Base-by-base conservation (phyloP, 2,329 filamentous ascomycete species). In the Aspergillus bombycis region DNA sequence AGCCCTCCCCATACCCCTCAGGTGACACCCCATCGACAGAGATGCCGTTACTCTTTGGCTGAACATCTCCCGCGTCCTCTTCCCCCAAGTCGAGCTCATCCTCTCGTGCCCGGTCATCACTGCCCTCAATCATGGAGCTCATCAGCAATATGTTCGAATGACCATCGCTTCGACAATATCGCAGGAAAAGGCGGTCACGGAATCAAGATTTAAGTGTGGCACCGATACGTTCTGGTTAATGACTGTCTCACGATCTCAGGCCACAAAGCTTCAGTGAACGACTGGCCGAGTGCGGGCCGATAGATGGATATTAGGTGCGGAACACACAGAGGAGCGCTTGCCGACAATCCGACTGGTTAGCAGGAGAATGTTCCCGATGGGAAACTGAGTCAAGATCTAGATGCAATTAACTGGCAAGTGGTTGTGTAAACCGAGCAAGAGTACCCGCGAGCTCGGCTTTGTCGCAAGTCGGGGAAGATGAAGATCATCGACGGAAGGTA, bases 41-140 rank as follows among this genome's bases (percentile, higher is more conserved):
- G 54, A 64, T 63, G 38, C 72, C 71, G 61, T 75, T 74, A 58
- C 72, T 72, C 53, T 73, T 69, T 58, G 69, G 64, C 62, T 70
- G 68, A 64, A 65, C 62, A 67, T 70, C 62, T 72, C 78, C 70
- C 62, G 77, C 71, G 63, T 80, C 74, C 67, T 80, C 75, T 64
- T 79, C 77, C 58, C 78, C 80, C 68, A 78, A 72, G 71, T 78
- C 78, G 69, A 80, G 79, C 75, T 84, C 79, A 74, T 85, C 82
- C 75, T 88, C 83, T 77, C 81, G 81, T 81, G 81, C 85, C 81
- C 86, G 85, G 79, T 84, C 84, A 77, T 87, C 83, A 79, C 81
- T 86, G 82, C 85, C 85, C 82, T 83, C 83, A 79, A 83, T 84
- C 83, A 83, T 86, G 82, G 86, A 88, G 87, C 87, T 91, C 89